A percentile compares a stretch with the other conserved stretches of the same genome.
phyloP scores from a whole-genome alignment of 306 rosid genomes.

The Quercus agrifolia region DNA sequence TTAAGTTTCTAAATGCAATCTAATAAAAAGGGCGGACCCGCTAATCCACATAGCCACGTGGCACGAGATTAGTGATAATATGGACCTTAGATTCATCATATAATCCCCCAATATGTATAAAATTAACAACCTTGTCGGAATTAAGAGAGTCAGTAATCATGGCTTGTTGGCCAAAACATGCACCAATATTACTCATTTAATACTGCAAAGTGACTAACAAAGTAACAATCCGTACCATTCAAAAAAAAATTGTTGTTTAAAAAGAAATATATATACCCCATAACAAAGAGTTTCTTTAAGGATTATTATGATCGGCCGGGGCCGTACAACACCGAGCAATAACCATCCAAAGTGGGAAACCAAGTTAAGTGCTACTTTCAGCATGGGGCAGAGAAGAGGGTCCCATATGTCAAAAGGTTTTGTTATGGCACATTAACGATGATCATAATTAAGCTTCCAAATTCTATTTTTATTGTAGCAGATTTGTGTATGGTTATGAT shows the following conservation, averaged over 20 bases:
- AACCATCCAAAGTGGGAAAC: slow-evolving; percentile 17
- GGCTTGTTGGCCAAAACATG: slow-evolving; percentile 1
- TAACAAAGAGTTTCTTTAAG: too few species aligned
- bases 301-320: too few species aligned
- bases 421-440: too few species aligned
- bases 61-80: slow-evolving; percentile 1
- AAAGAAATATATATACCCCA: too few species aligned
- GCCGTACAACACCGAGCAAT: not conserved
- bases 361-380: not conserved
- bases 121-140: slow-evolving; percentile 12
- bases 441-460: not conserved
- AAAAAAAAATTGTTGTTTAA: too few species aligned
- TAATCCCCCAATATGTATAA: not conserved
- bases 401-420: not conserved
- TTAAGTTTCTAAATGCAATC: too few species aligned
- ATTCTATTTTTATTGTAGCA: not conserved
- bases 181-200: not conserved
- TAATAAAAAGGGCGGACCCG: not conserved
- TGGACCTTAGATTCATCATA: not conserved
- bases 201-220: not conserved
- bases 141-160: slow-evolving; percentile 18
- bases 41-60: slow-evolving; percentile 12
- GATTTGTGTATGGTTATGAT: too few species aligned
- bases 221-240: not conserved
- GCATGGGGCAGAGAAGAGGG: not conserved